Base-by-base conservation (phyloP, 352 stramenopile genomes). In the Hyaloperonospora brassicae region DNA sequence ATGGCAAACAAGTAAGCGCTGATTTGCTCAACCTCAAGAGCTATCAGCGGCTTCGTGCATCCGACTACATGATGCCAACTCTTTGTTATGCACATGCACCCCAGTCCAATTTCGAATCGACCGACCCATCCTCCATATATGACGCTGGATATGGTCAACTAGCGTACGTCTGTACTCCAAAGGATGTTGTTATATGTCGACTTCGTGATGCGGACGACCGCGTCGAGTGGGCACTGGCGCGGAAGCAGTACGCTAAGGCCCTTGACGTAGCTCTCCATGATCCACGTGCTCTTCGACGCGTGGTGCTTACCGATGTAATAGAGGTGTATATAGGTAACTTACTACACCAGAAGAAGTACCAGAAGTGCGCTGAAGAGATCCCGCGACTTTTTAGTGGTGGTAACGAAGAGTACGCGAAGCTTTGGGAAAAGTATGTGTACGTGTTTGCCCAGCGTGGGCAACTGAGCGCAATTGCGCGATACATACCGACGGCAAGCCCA, bases 361-460 rank as follows among this genome's bases (percentile, higher is more conserved):
- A 80, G 54, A 74, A 74, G 45, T 68, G 76, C 7, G 83, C 83
- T 2, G 76, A 89, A 41, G 83, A 90, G 55, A 85, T 89, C 47
- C 70, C 79, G 50, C 74, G 70, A 0, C 59, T 90, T 9, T 89
- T 93, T 61, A 60, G 78, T 10, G 68, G 64, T n/a, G 57, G 55
- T 21, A 44, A 54, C 8, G 74, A 90, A 27, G 73, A 84, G 17
- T 87, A 72, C 36, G 79, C 71, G 5, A 73, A 72, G 47, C 47
- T 89, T 13, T 93, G 82, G 82, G 78, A 89, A 49, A 93, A 90
- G n/a, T 93, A 90, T 51, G 75, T 93, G 2, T 93, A 93, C 43
- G 73, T 93, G 24, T 93, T 90, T 52, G 79, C 79, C 0, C 83
- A 93, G 55, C 77, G 77, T 25, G 79, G 79, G 0, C 78, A 90